phyloP scores from a whole-genome alignment of 225 moss, liverwort and hornwort species.

The Pseudoscleropodium purum region DNA sequence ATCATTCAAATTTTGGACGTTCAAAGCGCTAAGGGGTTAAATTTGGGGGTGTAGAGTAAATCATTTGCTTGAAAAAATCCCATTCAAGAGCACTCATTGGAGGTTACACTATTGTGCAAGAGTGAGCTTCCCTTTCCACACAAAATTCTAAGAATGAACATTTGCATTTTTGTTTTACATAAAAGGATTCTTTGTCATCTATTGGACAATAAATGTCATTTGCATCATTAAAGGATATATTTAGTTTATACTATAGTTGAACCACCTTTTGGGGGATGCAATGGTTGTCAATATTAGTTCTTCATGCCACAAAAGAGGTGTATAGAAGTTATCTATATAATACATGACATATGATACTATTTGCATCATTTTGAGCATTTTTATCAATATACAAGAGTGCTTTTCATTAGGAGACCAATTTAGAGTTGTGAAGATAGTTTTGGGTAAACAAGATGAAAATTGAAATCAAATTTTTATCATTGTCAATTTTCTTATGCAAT shows the following conservation, averaged over 20 bases:
- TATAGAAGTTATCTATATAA: neutral
- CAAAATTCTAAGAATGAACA: neutral
- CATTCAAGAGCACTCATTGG: neutral
- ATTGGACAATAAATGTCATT: neutral
- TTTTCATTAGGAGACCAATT: neutral
- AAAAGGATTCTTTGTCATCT: too few relatives aligned
- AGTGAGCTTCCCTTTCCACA: accelerated
- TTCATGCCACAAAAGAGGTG: neutral
- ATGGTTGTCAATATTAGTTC: neutral
- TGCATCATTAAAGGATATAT: accelerated
- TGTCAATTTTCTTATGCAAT: neutral
- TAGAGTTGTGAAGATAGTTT: neutral
- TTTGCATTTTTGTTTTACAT: neutral
- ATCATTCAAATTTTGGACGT: too few relatives aligned
- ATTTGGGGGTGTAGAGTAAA: neutral
- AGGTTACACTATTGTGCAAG: neutral
- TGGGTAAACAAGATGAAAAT: accelerated
- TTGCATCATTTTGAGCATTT: neutral
- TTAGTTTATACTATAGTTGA: neutral
- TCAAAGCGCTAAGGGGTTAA: neutral
- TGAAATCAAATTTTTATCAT: neutral
- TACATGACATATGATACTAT: neutral
- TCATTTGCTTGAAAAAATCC: neutral
- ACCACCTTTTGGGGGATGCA: neutral
- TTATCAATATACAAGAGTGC: accelerated